phyloP scores from a whole-genome alignment of 116 monocot genomes.

The Trichopus zeylanicus region DNA sequence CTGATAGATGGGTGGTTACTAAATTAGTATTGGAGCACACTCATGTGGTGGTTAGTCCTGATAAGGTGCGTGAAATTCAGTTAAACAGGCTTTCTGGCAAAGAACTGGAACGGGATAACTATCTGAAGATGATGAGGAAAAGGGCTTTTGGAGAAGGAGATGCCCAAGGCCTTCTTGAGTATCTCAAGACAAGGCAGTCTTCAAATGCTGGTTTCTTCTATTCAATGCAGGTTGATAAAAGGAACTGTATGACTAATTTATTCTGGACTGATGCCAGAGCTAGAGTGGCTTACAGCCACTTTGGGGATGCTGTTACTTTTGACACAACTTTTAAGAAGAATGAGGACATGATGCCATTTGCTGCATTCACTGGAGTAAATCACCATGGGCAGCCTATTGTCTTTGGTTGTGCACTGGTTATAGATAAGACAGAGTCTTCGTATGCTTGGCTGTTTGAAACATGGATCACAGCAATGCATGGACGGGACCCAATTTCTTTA shows the following conservation, averaged over 20 bases:
- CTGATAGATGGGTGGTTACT: slow-evolving; percentile 24
- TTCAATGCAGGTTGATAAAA: slow-evolving; percentile 19
- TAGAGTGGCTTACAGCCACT: slow-evolving; percentile 23
- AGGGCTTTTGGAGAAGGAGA: slow-evolving; percentile 29
- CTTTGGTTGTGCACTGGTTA: slow-evolving; percentile 6
- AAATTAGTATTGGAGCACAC: slow-evolving; percentile 34
- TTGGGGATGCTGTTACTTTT: slow-evolving; percentile 43
- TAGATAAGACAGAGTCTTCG: slow-evolving; percentile 5
- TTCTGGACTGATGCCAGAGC: slow-evolving; percentile 30
- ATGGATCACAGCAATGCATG: slow-evolving; percentile 7
- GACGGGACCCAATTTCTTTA: slow-evolving; percentile 3
- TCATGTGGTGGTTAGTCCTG: slow-evolving; percentile 22
- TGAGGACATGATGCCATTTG: slow-evolving; percentile 12
- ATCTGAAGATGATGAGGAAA: slow-evolving; percentile 18
- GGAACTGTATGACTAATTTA: slow-evolving; percentile 27
- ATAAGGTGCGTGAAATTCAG: slow-evolving; percentile 22
- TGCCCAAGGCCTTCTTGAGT: slow-evolving; percentile 27
- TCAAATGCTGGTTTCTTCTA: slow-evolving; percentile 32
- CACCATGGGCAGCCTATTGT: slow-evolving; percentile 6
- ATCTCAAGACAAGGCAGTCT: slow-evolving; percentile 29
- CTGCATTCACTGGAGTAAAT: slow-evolving; percentile 5
- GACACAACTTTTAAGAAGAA: slow-evolving; percentile 28
- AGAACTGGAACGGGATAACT: slow-evolving; percentile 16
- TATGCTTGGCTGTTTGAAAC: slow-evolving; percentile 9
- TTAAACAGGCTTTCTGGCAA: slow-evolving; percentile 18